Evolutionary conservation across 495 filamentous ascomycete genomes (phyloP), one percentile per base, ranked within the genome.

Genomic region (Hypoxylon fragiforme): DNA sequence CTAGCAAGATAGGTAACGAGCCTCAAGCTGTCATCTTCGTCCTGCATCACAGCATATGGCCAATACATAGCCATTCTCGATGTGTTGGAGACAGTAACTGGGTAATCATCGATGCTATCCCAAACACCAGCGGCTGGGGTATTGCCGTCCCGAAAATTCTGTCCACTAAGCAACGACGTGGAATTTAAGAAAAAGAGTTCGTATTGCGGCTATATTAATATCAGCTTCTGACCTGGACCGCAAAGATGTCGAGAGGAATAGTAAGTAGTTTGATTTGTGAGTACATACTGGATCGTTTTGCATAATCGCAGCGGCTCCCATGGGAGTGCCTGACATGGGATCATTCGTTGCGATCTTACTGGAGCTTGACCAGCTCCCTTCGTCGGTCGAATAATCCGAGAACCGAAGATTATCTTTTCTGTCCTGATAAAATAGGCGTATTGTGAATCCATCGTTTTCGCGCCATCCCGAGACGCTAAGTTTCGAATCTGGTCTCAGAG

Each of bases 351-450:
- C 21, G 3, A 38, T 18, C 21, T 38, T 47, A 18, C 3, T 47
- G 9, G 44, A 38, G 34, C 32, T 38, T 14, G 44, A 47, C 44
- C 44, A 47, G n/a, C 20, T 38, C 18, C 44, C 44, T 24, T 38
- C 44, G 19, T 38, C 44, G 12, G 28, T 47, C 12, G 44, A 47
- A 38, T 37, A 47, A 26, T 47, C 44, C 32, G 44, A 47, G 15
- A 47, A 47, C 11, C 44, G 19, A 28, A 47, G 32, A 18, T 26
- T 38, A n/a, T 47, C 20, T 1, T 28, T 47, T 14, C 20, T 39
- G 26, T 49, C 35, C 24, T 49, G 45, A 22, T 49, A 49, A 22
- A 39, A 49, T 0, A 49, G 22, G 13, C 36, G 45, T 3, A 40
- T 49, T 11, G 14, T 31, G 22, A 39, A 40, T 21, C 21, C 45